Percentiles rank a stretch among this genome's conserved stretches.
phyloP scores from a whole-genome alignment of 1,284 basidiomycete genomes.

The Exsudoporus floridanus region DNA sequence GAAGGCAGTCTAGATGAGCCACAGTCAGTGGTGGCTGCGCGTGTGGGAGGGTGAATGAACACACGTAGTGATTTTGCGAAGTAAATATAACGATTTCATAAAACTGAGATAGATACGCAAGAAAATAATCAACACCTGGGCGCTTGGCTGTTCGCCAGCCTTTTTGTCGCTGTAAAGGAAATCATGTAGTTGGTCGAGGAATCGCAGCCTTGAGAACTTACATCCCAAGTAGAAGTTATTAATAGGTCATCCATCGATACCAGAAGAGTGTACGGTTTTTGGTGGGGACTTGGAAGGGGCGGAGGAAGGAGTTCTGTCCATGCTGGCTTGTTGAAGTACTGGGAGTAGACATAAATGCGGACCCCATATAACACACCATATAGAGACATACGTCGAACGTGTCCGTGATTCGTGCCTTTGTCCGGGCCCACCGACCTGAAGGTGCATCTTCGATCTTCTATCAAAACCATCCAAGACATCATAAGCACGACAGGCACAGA shows the following conservation, averaged over 20 bases:
- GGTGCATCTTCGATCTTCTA: slow-evolving; percentile 59
- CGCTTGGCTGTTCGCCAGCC: slow-evolving; percentile 93
- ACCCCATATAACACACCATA: not conserved
- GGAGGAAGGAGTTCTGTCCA: slow-evolving; percentile 92
- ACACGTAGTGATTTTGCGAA: slow-evolving; percentile 83
- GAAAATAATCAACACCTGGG: slow-evolving; percentile 96
- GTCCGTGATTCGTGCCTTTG: slow-evolving; percentile 55
- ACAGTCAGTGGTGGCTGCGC: not conserved
- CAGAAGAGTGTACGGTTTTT: slow-evolving; percentile 90
- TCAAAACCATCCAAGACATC: slow-evolving; percentile 17
- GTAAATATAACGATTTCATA: slow-evolving; percentile 98
- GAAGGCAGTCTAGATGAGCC: slow-evolving; percentile 67
- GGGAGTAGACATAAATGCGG: slow-evolving; percentile 1
- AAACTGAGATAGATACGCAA: slow-evolving; percentile 95
- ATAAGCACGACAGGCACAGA: slow-evolving; percentile 10
- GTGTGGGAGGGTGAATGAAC: slow-evolving; percentile 33
- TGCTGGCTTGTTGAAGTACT: slow-evolving; percentile 91
- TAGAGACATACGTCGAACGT: slow-evolving; percentile 58
- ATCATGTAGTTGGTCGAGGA: not conserved
- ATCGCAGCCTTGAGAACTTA: slow-evolving; percentile 43
- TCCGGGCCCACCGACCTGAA: slow-evolving; percentile 60
- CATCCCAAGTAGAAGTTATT: slow-evolving; percentile 92
- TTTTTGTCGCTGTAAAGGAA: slow-evolving; percentile 61
- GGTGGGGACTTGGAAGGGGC: slow-evolving; percentile 79
- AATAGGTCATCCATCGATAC: slow-evolving; percentile 92